Evolutionary conservation across 1,139 yeast species (phyloP).

Genomic region (Hyphopichia fennica): DNA sequence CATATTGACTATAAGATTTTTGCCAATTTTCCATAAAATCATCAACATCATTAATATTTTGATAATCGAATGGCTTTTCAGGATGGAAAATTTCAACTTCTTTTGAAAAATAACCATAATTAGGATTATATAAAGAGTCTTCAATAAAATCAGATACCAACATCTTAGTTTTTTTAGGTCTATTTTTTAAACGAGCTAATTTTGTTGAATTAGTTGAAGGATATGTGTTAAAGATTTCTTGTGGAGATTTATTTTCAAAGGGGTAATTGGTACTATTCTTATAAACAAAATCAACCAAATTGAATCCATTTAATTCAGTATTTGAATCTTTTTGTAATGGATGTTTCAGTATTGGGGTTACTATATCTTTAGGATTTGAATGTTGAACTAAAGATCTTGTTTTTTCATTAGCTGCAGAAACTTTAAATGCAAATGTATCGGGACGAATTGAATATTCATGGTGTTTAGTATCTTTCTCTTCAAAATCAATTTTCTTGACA

Average conservation of each 20-base stretch:
- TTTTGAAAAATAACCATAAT: constrained; percentile 78
- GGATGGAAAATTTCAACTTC: constrained; percentile 77
- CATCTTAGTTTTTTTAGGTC: constrained; percentile 72
- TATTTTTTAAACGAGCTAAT: constrained; percentile 40
- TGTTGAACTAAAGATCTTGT: constrained; percentile 13
- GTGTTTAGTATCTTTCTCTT: constrained; percentile 28
- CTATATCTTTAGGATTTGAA: not conserved
- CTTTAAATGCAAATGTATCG: constrained; percentile 49
- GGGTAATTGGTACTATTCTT: constrained; percentile 48
- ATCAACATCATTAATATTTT: constrained; percentile 60
- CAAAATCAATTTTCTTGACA: constrained; percentile 16
- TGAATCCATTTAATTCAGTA: constrained; percentile 17
- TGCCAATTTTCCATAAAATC: constrained; percentile 73
- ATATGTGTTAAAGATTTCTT: constrained; percentile 38
- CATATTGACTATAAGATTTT: constrained; percentile 60
- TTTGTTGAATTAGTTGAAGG: constrained; percentile 46
- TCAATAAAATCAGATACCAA: constrained; percentile 77
- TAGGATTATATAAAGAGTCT: constrained; percentile 78
- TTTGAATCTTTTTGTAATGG: constrained; percentile 28
- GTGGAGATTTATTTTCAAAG: constrained; percentile 38
- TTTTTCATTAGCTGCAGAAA: constrained; percentile 26
- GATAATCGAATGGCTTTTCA: constrained; percentile 60
- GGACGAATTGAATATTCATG: constrained; percentile 52
- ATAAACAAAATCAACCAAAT: constrained; percentile 39
- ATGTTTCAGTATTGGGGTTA: constrained; percentile 12